Conservation (phyloP, 176 grass and related monocot genomes). For the bread wheat (Triticum aestivum) region IWGSC_CS_RefSeq_v2.1 NC_057803.1:618986726-618987225, state of each 20-base stretch:
- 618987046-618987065: neutral
- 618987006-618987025: constrained; percentile 10
- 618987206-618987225: too few species aligned
- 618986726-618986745: neutral
- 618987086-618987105: too few species aligned
- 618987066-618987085: neutral
- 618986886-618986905: constrained; percentile 37
- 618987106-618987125: too few species aligned
- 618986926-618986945: constrained; percentile 39
- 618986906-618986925: constrained; percentile 48
- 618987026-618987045: neutral
- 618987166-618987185: too few species aligned
- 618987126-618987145: too few species aligned
- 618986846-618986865: constrained; percentile 15
- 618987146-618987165: too few species aligned
- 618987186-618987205: too few species aligned
- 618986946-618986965: constrained; percentile 25
- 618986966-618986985: constrained; percentile 29
- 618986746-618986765: constrained; percentile 1
- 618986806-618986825: constrained; percentile 10
- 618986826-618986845: neutral
- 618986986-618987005: constrained; percentile 16
- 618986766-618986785: neutral
- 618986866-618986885: constrained; percentile 50
- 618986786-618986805: neutral